A percentile compares a stretch with the other conserved stretches of the same genome.
These are phyloP conservation scores for Verticillium nubilum DNA, from an alignment of 2,329 filamentous ascomycete species.

Conservation along the genomic window DNA sequence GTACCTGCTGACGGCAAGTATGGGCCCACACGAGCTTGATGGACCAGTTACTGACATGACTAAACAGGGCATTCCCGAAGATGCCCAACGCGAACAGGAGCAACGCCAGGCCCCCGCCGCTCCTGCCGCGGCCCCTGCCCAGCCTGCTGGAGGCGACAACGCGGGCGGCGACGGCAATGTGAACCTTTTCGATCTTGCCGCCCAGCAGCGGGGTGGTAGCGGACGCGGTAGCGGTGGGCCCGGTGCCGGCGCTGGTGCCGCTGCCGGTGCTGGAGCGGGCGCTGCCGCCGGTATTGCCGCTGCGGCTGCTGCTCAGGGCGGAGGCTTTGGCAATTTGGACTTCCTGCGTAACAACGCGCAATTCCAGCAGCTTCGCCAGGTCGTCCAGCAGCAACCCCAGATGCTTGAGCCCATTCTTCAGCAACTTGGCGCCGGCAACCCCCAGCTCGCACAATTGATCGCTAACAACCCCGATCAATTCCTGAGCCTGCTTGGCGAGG, in stretches of 20 bases:
- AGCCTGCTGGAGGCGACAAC: slow-evolving; percentile 34
- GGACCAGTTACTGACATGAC: neutral
- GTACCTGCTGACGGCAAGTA: slow-evolving; percentile 78
- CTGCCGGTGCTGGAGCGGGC: slow-evolving; percentile 35
- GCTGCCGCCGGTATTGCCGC: slow-evolving; percentile 28
- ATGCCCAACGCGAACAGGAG: slow-evolving; percentile 66
- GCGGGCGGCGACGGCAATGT: slow-evolving; percentile 61
- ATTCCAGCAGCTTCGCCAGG: slow-evolving; percentile 94
- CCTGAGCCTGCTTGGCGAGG: slow-evolving; percentile 82
- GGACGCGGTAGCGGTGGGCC: slow-evolving; percentile 35
- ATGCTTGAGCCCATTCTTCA: slow-evolving; percentile 99
- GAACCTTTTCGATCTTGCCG: slow-evolving; percentile 90
- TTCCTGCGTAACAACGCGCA: slow-evolving; percentile 93
- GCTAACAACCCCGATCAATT: slow-evolving; percentile 91
- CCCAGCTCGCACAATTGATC: slow-evolving; percentile 88
- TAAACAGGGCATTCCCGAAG: slow-evolving; percentile 80
- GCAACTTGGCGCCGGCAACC: slow-evolving; percentile 91
- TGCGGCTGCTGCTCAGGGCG: slow-evolving; percentile 45
- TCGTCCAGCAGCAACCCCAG: slow-evolving; percentile 94
- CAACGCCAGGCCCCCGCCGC: slow-evolving; percentile 36
- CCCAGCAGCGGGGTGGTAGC: slow-evolving; percentile 57
- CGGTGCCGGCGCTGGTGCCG: slow-evolving; percentile 34
- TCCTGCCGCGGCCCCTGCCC: slow-evolving; percentile 29
- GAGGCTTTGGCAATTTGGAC: slow-evolving; percentile 79
- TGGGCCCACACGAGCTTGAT: neutral